Evolutionary conservation across 306 rosid species (phyloP), one percentile per base, ranked within the genome.

Genomic region (Cicer cuneatum): DNA sequence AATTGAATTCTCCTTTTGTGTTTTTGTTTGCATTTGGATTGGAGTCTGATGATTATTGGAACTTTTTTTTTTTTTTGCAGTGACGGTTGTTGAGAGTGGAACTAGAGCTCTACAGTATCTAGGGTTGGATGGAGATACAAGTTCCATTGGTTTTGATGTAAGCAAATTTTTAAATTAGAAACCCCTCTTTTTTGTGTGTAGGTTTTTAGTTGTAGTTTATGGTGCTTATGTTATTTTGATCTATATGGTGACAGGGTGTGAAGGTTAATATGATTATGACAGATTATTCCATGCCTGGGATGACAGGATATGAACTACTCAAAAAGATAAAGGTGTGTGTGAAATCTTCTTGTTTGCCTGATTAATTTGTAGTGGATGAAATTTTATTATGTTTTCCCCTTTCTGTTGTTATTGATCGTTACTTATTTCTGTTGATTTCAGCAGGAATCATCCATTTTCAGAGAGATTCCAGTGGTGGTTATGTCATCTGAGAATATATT

Each of bases 211-310:
- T 40, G 9, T 63, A 1, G 8, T 63, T 51, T 66, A 7, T 69
- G 75, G 49, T 67, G 82, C 82, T 81, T 63, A 76, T 41, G 52
- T 56, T 81, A 68, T 79, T 74, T 68, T 68, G 71, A 18, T 89
- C 66, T n/a, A 8, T 81, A 53, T 79, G 77, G 10, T 79, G 19
- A 9, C 91, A 93, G 98, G 74, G 60, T 74, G 75, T 87, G 79
- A 85, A 94, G 83, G 96, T 94, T 86, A 91, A 94, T 86, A 89
- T 94, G 60, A 94, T 94, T 18, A 91, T 94, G 80, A 94, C 98
- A 0, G 98, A 94, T 61, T 94, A 94, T 65, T 94, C 97, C n/a
- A 94, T 94, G 98, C 98, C 98, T 2, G 98, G 94, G 71, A 94
- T 94, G 98, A 88, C 96, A 5, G 98, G 98, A 66, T 94, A 87